Percentiles rank a stretch among this genome's conserved stretches.
Evolutionary conservation across 768 basidiomycete species (phyloP).

Genomic region (Pisolithus microcarpus): DNA sequence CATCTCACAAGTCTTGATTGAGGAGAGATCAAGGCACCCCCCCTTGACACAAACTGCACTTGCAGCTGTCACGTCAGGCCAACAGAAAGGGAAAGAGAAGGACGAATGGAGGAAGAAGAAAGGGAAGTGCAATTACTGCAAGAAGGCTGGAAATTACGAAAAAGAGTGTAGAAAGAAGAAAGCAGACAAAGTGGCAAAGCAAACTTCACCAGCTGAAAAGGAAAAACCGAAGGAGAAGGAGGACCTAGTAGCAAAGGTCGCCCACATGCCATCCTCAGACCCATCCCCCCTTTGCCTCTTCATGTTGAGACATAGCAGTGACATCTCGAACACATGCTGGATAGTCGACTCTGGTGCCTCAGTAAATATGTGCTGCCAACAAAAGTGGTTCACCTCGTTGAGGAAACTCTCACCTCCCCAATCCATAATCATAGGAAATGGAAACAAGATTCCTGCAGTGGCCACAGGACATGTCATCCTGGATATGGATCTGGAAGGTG

Average conservation of each 20-base stretch:
- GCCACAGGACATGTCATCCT: no score
- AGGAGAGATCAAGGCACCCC: neutral
- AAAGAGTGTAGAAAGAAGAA: neutral
- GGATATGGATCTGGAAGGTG: no score
- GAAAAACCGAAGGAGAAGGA: neutral
- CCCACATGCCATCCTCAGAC: neutral
- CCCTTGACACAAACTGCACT: neutral
- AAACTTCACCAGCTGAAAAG: neutral
- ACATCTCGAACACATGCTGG: neutral
- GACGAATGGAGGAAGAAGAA: neutral
- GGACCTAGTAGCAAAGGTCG: neutral
- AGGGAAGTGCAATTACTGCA: neutral
- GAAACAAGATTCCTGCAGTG: no score
- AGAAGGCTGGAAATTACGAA: neutral
- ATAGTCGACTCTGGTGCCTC: slow-evolving; percentile 2
- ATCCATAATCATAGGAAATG: no score
- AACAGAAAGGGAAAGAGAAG: neutral
- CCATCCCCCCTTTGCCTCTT: neutral
- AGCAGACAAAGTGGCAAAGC: neutral
- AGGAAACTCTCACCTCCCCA: no score
- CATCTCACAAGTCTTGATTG: neutral
- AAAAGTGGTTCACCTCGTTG: no score
- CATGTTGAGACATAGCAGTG: neutral
- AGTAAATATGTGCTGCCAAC: neutral
- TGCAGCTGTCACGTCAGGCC: neutral